These are phyloP conservation scores for Colletotrichum acutatum DNA, from an alignment of 2,329 filamentous ascomycete genomes.

Conservation along the genomic window DNA sequence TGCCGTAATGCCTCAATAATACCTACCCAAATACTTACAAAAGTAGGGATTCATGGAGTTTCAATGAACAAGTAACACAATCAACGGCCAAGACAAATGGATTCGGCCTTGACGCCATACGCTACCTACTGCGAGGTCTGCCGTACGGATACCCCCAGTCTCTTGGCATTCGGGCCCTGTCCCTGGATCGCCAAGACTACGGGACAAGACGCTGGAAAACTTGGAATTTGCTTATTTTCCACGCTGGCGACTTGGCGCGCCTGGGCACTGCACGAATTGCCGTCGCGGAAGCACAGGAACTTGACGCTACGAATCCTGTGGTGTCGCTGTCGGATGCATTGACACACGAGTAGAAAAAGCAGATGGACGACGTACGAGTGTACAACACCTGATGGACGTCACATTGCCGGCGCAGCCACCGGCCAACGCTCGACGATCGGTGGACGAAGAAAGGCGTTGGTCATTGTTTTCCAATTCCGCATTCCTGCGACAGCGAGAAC, in stretches of 20 bases:
- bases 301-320: background rate
- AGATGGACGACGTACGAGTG: background rate
- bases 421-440: background rate
- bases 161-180: constrained; percentile 12
- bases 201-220: constrained; percentile 34
- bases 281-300: background rate
- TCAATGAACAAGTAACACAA: background rate
- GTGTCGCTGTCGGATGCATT: no score
- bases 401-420: background rate
- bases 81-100: background rate
- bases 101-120: background rate
- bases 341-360: no score
- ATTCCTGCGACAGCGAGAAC: background rate
- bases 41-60: background rate
- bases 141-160: background rate
- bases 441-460: background rate
- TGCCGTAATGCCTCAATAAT: background rate
- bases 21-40: background rate
- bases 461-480: constrained; percentile 4
- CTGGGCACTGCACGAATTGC: constrained; percentile 20
- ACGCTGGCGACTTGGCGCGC: constrained; percentile 30
- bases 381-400: background rate
- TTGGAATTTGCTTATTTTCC: constrained; percentile 36
- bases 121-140: background rate
- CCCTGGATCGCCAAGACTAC: constrained; percentile 34